Evolutionary conservation across 1,139 yeast genomes (phyloP).

Genomic region (Nakaseomyces nivariensis): DNA sequence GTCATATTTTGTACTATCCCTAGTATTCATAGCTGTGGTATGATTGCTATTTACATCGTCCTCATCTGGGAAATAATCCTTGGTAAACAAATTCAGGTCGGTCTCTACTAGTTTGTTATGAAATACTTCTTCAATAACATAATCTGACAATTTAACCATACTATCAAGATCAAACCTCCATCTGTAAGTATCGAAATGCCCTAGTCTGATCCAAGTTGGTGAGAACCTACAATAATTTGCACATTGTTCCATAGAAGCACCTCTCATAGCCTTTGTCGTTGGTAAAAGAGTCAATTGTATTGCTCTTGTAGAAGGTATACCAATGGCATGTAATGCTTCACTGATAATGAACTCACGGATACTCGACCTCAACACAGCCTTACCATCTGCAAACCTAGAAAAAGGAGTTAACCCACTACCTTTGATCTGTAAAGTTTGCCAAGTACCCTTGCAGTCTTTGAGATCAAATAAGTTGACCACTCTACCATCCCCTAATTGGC

Average conservation of each 20-base stretch:
- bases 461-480: conserved; percentile 74
- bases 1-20: conserved; percentile 54
- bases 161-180: conserved; percentile 64
- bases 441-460: conserved; percentile 30
- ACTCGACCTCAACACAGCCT: conserved; percentile 81
- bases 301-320: conserved; percentile 83
- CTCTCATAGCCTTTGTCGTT: conserved; percentile 64
- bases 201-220: conserved; percentile 77
- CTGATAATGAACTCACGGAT: conserved; percentile 81
- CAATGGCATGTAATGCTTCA: conserved; percentile 71
- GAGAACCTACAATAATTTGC: conserved; percentile 83
- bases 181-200: conserved; percentile 79
- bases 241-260: conserved; percentile 54
- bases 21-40: conserved; percentile 28
- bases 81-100: conserved; percentile 14
- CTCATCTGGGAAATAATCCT: conserved; percentile 19
- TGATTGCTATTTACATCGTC: conserved; percentile 12
- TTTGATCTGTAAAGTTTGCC: conserved; percentile 54
- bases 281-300: conserved; percentile 65
- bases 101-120: conserved; percentile 35
- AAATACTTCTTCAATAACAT: conserved; percentile 59
- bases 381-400: conserved; percentile 93
- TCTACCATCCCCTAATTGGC: conserved; percentile 94
- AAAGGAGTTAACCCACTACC: conserved; percentile 91
- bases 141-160: conserved; percentile 55